A percentile compares a stretch with the other conserved stretches of the same genome.
phyloP scores from a whole-genome alignment of 805 yeast genomes.

The Metschnikowia bowlesiae region DNA sequence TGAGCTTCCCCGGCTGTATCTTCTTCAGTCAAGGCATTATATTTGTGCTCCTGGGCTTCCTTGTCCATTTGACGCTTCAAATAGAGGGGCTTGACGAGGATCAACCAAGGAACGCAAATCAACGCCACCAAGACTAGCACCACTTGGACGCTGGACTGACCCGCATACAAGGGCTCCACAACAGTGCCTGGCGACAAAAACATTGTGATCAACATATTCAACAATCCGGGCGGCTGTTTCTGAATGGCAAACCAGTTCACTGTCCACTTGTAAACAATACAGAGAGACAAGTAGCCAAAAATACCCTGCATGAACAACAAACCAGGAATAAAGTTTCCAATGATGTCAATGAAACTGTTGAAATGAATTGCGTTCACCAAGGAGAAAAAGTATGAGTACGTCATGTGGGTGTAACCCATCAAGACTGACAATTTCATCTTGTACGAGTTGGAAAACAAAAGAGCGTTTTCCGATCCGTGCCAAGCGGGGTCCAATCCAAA shows the following conservation, averaged over 20 bases:
- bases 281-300: slow-evolving; percentile 83
- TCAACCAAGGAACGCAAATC: slow-evolving; percentile 87
- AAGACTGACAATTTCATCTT: slow-evolving; percentile 95
- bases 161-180: slow-evolving; percentile 73
- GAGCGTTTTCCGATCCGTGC: slow-evolving; percentile 95
- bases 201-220: slow-evolving; percentile 95
- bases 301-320: slow-evolving; percentile 93
- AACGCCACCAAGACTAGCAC: slow-evolving; percentile 70
- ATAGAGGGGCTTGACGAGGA: slow-evolving; percentile 77
- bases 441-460: slow-evolving; percentile 89
- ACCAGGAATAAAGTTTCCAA: slow-evolving; percentile 94
- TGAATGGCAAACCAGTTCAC: slow-evolving; percentile 82
- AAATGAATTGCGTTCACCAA: slow-evolving; percentile 71
- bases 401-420: slow-evolving; percentile 94
- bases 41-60: slow-evolving; percentile 49
- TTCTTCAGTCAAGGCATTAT: slow-evolving; percentile 33
- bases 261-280: slow-evolving; percentile 90
- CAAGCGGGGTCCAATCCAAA: slow-evolving; percentile 91
- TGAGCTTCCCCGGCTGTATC: slow-evolving; percentile 26
- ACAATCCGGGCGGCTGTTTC: slow-evolving; percentile 83
- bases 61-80: slow-evolving; percentile 54
- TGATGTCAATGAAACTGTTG: slow-evolving; percentile 69
- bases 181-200: slow-evolving; percentile 88
- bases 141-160: slow-evolving; percentile 76
- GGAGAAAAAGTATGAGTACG: slow-evolving; percentile 82